These are phyloP conservation scores for Tolypocladium paradoxum DNA, from an alignment of 2,329 filamentous ascomycete genomes.

Conservation along the genomic window DNA sequence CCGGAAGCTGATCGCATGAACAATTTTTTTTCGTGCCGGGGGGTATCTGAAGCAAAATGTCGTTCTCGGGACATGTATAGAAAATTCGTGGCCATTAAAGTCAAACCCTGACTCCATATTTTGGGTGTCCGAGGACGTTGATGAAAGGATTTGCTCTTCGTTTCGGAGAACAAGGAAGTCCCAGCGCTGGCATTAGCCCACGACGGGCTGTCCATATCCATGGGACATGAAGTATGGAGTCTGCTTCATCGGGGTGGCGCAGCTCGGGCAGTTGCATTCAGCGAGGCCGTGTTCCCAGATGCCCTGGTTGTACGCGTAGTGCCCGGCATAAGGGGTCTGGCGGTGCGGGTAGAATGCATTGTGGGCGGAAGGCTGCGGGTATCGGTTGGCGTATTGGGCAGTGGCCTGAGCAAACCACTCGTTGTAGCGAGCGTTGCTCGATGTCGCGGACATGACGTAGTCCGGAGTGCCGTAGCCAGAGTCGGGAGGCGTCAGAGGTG, in stretches of 20 bases:
- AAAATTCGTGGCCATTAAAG: constrained; percentile 24
- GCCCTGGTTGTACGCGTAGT: constrained; percentile 34
- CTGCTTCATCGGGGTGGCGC: constrained; percentile 34
- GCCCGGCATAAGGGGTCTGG: constrained; percentile 27
- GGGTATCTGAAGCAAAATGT: constrained; percentile 28
- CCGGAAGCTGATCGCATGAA: constrained; percentile 15
- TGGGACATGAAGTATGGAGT: constrained; percentile 37
- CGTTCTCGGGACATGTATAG: constrained; percentile 20
- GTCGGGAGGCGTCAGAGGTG: constrained; percentile 47
- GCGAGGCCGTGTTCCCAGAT: constrained; percentile 40
- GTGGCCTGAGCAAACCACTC: constrained; percentile 43
- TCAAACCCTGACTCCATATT: constrained; percentile 6
- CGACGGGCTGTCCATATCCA: constrained; percentile 42
- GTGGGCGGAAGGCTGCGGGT: constrained; percentile 30
- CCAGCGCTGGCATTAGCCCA: constrained; percentile 29
- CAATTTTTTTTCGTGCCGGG: constrained; percentile 24
- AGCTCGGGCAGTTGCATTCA: constrained; percentile 40
- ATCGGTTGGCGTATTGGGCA: constrained; percentile 32
- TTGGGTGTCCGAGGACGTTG: not conserved
- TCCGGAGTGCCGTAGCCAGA: constrained; percentile 53
- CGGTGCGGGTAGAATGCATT: constrained; percentile 31
- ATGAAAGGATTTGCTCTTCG: not conserved
- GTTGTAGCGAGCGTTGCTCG: constrained; percentile 43
- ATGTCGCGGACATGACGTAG: constrained; percentile 43
- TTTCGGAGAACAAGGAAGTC: not conserved